Evolutionary conservation across 1,284 basidiomycete species (phyloP), one percentile per base, ranked within the genome.

Genomic region (Violaceomyces palustris): DNA sequence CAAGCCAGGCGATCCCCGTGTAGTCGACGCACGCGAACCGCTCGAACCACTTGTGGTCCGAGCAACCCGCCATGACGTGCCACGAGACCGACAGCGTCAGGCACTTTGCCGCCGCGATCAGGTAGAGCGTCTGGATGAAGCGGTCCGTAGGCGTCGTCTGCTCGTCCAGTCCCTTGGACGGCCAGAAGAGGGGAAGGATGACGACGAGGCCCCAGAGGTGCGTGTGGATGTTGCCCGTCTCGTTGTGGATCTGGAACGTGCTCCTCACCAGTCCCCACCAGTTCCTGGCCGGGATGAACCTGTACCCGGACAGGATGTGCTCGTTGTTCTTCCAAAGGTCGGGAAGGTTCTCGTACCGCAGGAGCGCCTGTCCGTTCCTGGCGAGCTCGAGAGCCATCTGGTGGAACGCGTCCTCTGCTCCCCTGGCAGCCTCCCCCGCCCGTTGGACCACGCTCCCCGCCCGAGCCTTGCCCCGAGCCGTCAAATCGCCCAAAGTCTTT

Each of bases 41-140:
- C 36, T 67, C 59, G 39, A 70, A 72, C 65, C 64, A 70, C 18
- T 62, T 50, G 38, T 52, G 39, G 31, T 73, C 56, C 19, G 65
- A 50, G 33, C 69, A 73, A 9, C 71, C 71, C 1, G 69, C 57
- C 66, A 72, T 72, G 33, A 73, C 62, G 27, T 73, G 71, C 71
- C 71, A 73, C 7, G 59, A 61, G 5, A 73, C 67, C 3, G 59
- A 64, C 5, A 69, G 46, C 9, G 56, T 47, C 11, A 73, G 50
- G 37, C 71, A 73, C 47, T 72, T 70, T 44, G 69, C 56, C 9
- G 69, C 69, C 1, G 69, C 67, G 22, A 65, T 29, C n/a, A 73
- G 53, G 43, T 73, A 73, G 35, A 72, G 39, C 14, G 67, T 65
- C 44, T 69, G 64, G 15, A 72, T 63, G 36, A 70, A 41, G 7